Evolutionary conservation across 148 eudicot genomes (phyloP).

Genomic region (Rhododendron ovatum): DNA sequence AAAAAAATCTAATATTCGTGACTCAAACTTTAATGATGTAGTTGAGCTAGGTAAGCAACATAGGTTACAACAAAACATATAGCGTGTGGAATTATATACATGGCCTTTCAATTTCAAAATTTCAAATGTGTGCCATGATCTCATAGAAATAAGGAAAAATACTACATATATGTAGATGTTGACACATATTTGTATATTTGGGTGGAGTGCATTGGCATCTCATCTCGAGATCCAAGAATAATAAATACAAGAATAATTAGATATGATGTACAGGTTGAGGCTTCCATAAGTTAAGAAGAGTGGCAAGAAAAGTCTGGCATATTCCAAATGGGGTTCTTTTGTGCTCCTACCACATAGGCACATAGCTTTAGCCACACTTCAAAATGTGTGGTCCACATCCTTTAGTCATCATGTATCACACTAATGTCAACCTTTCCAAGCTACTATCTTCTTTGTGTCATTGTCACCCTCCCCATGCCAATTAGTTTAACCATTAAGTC

Average conservation of each 20-base stretch:
- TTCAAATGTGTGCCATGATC: not conserved
- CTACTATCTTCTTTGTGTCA: not conserved
- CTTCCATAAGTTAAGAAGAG: not conserved
- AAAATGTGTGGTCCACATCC: slow-evolving; percentile 1
- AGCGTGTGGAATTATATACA: not conserved
- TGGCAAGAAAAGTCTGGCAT: slow-evolving; percentile 12
- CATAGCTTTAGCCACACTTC: not conserved
- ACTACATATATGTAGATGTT: not conserved
- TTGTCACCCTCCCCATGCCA: not conserved
- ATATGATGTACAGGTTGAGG: not conserved
- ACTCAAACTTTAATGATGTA: not conserved
- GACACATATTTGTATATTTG: not conserved
- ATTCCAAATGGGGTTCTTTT: slow-evolving; percentile 15
- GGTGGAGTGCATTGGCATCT: slow-evolving; percentile 6
- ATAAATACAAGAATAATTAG: not conserved
- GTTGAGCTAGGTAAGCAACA: not conserved
- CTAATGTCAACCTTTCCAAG: not conserved
- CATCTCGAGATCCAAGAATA: not conserved
- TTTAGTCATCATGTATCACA: slow-evolving; percentile 3
- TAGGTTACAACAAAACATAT: not conserved
- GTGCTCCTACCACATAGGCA: not conserved
- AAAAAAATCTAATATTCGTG: not conserved
- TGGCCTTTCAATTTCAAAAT: not conserved
- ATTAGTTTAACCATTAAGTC: not conserved
- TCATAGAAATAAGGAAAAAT: not conserved